phyloP scores from a whole-genome alignment of 1,139 yeast genomes.

The Geotrichum phurueaensis region DNA sequence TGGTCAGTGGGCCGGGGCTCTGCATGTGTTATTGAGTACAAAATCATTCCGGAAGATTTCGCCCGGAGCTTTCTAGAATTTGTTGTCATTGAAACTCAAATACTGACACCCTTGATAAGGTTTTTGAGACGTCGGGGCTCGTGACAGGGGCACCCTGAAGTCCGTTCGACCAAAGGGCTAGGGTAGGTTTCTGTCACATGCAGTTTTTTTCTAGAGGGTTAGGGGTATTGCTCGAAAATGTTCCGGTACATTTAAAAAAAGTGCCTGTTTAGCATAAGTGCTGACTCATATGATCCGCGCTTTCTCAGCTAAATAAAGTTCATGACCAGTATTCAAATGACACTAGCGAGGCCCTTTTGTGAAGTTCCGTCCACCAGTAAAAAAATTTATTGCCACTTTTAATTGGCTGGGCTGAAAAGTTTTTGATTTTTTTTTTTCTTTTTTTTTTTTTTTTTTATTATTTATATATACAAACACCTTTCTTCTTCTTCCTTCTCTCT shows the following conservation, averaged over 20 bases:
- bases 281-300: not conserved
- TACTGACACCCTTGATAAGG: too few relatives aligned
- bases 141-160: too few relatives aligned
- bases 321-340: not conserved
- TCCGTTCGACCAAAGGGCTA: too few relatives aligned
- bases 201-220: too few relatives aligned
- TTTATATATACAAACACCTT: not conserved
- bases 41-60: too few relatives aligned
- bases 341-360: not conserved
- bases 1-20: too few relatives aligned
- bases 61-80: too few relatives aligned
- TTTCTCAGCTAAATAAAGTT: not conserved
- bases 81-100: too few relatives aligned
- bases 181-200: too few relatives aligned
- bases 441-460: not conserved
- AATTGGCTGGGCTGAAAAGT: not conserved
- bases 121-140: too few relatives aligned
- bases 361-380: not conserved
- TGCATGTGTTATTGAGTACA: too few relatives aligned
- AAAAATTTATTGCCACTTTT: not conserved
- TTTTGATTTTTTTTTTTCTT: not conserved
- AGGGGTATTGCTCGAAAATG: not conserved
- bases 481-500: not conserved
- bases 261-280: not conserved
- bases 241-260: not conserved